phyloP scores from a whole-genome alignment of 2,329 filamentous ascomycete species.

The Sporothrix inflata region DNA sequence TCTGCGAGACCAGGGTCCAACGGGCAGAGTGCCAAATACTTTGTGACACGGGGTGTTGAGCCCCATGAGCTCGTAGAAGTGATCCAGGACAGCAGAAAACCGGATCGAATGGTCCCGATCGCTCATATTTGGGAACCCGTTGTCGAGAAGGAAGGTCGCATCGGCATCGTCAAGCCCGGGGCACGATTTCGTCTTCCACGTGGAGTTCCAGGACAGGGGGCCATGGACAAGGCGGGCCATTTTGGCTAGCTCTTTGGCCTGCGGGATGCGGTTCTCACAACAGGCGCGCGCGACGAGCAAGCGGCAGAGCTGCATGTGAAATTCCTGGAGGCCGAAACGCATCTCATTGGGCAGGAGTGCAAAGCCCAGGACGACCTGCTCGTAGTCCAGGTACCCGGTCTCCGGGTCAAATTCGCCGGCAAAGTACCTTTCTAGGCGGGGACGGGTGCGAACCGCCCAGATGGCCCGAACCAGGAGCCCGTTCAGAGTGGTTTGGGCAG shows the following conservation, averaged over 20 bases:
- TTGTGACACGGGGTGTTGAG: neutral
- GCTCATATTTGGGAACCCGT: neutral
- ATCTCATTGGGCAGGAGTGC: neutral
- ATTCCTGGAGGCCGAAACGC: neutral
- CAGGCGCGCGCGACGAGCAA: neutral
- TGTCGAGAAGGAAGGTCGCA: too few relatives aligned
- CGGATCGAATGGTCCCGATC: neutral
- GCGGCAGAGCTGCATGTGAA: neutral
- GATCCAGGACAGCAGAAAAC: neutral
- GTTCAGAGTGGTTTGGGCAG: neutral
- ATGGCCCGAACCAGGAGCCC: neutral
- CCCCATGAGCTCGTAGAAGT: neutral
- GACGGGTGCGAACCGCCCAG: neutral
- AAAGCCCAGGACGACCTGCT: neutral
- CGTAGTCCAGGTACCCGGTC: too few relatives aligned
- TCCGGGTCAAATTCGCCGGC: neutral
- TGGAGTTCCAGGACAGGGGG: neutral
- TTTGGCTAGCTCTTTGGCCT: neutral
- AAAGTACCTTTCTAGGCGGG: neutral
- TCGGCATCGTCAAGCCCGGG: neutral
- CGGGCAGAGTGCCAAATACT: too few relatives aligned
- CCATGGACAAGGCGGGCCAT: neutral
- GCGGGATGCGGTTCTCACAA: neutral
- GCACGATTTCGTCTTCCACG: neutral
- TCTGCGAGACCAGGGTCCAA: neutral